These are phyloP conservation scores for Mediolabrus comicus DNA, from an alignment of 108 stramenopile species.

Conservation along the genomic window DNA sequence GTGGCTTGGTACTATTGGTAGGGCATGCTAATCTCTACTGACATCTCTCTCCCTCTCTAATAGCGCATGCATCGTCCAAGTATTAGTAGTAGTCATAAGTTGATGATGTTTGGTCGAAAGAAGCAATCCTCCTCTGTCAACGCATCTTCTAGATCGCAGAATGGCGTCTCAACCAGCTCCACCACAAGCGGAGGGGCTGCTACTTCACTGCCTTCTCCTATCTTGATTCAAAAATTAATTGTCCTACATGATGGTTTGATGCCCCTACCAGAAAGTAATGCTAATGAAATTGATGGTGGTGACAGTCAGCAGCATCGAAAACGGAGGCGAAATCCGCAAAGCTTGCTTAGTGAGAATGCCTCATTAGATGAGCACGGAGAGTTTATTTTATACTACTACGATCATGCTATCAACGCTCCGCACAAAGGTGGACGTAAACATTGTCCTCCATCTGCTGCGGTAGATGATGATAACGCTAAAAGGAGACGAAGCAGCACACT, in stretches of 20 bases:
- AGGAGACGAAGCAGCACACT: background rate
- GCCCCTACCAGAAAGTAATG: slow-evolving; percentile 7
- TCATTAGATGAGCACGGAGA: slow-evolving; percentile 63
- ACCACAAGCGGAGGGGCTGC: background rate
- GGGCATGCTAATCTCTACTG: too few relatives aligned
- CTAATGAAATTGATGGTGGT: background rate
- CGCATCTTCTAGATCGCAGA: background rate
- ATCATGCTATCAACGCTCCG: slow-evolving; percentile 34
- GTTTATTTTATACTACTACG: slow-evolving; percentile 69
- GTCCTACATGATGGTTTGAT: slow-evolving; percentile 48
- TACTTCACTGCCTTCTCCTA: background rate
- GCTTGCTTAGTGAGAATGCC: slow-evolving; percentile 59
- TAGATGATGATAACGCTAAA: background rate
- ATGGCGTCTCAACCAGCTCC: background rate
- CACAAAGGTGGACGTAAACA: slow-evolving; percentile 23
- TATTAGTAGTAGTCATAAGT: too few relatives aligned
- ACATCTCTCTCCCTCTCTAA: background rate
- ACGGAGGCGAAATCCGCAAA: slow-evolving; percentile 25
- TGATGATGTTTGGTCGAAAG: background rate
- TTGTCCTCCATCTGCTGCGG: background rate
- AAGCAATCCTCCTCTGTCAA: background rate
- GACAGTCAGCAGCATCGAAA: background rate
- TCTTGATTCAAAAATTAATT: slow-evolving; percentile 40
- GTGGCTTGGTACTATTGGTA: too few relatives aligned
- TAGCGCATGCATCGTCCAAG: background rate